Evolutionary conservation across 768 basidiomycete species (phyloP), one percentile per base, ranked within the genome.

Genomic region (Mycena floridula): DNA sequence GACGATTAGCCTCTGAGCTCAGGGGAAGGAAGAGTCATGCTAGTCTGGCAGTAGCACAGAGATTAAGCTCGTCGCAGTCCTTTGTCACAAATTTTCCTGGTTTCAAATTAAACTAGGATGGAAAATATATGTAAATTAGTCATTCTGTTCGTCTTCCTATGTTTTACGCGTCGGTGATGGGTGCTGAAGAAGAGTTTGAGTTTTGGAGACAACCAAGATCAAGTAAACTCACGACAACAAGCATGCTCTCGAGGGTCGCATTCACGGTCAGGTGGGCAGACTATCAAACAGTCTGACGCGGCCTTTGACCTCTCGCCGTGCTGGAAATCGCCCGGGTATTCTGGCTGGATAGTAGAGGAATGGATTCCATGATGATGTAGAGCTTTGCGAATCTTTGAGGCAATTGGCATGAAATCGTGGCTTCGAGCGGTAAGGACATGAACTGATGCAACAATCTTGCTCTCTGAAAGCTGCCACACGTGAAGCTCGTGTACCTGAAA

Each of bases 401-500:
- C 89, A 40, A 94, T 78, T 2, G 76, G 80, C 89, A 97, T 97
- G 59, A 97, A 98, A 56, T 96, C 93, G 45, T 81, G 75, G 18
- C 79, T 78, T 40, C 82, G 75, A 28, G 82, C 82, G 7, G 92
- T 81, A 54, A 89, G 77, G 39, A 99, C 90, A 64, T 99, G 96
- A 21, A 99, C 95, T 2, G 89, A 94, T 8, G 94, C 94, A 35
- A 99, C 86, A 44, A 93, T 81, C 60, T 96, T 97, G 45, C 78
- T 81, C 65, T 99, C 96, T 8, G 91, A 94, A 39, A 99, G 77
- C 57, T 95, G 92, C 96, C 96, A 99, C 43, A 98, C 81, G 64
- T 99, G 96, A 22, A 99, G 74, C 59, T 97, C 91, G 56, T 98
- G 96, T 23, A 98, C n/a, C n/a, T n/a, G n/a, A n/a, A n/a, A n/a